Conservation (phyloP, 768 basidiomycete genomes). For the Mrakia gelida region DNA sequence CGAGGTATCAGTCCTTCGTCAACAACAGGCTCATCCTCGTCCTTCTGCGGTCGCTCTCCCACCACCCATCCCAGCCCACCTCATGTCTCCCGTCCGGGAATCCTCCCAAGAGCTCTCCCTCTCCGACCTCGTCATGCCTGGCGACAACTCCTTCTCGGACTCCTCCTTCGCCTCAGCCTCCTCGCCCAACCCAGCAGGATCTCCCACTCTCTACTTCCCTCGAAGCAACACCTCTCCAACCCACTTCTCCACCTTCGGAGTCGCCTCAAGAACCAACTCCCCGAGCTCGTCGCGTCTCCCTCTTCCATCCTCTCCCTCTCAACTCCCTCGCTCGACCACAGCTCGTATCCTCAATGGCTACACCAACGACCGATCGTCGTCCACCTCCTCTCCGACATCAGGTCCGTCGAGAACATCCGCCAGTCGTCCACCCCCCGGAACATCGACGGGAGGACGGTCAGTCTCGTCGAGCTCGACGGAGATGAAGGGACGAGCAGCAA, state of each 20-base stretch:
- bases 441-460: slow-evolving; percentile 46
- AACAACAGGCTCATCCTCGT: slow-evolving; percentile 50
- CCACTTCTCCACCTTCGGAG: background rate
- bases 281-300: slow-evolving; percentile 1
- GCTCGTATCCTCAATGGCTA: slow-evolving; percentile 48
- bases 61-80: slow-evolving; percentile 35
- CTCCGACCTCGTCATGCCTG: slow-evolving; percentile 22
- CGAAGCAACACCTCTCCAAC: background rate
- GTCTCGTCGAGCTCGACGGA: slow-evolving; percentile 37
- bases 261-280: background rate
- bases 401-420: slow-evolving; percentile 53
- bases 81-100: slow-evolving; percentile 47
- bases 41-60: slow-evolving; percentile 39
- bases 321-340: slow-evolving; percentile 27
- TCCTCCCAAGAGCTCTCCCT: slow-evolving; percentile 50
- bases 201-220: background rate
- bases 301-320: slow-evolving; percentile 9
- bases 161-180: background rate
- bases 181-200: background rate
- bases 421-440: slow-evolving; percentile 46
- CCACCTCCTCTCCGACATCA: slow-evolving; percentile 59
- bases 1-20: slow-evolving; percentile 75
- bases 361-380: slow-evolving; percentile 43
- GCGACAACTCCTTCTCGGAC: background rate
- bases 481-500: slow-evolving; percentile 62